Percentiles rank a stretch among this genome's conserved stretches.
These are phyloP conservation scores for Xylaria sp. DNA, from an alignment of 2,329 filamentous ascomycete species.

Conservation along the genomic window DNA sequence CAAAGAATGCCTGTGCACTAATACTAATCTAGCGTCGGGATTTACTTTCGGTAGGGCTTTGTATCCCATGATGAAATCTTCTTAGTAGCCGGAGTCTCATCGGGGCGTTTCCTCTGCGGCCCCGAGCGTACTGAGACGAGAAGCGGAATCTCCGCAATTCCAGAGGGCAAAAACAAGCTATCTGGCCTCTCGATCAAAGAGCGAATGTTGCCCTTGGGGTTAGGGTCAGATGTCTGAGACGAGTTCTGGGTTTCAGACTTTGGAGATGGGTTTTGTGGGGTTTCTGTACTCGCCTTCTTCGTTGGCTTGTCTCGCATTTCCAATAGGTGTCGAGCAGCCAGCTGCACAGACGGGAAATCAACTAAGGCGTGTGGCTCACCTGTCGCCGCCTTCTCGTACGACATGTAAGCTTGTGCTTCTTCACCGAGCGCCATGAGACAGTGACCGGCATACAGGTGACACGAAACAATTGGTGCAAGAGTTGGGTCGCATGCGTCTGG, in stretches of 20 bases:
- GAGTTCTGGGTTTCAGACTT: too few relatives aligned
- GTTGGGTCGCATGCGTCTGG: slow-evolving; percentile 39
- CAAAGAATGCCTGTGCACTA: not conserved
- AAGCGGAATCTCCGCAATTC: not conserved
- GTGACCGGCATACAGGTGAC: slow-evolving; percentile 41
- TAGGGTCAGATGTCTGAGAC: not conserved
- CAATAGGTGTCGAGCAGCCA: not conserved
- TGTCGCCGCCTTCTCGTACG: slow-evolving; percentile 33
- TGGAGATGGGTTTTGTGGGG: too few relatives aligned
- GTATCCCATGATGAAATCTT: not conserved
- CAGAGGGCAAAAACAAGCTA: not conserved
- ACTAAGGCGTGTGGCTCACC: not conserved
- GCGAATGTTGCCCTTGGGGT: not conserved
- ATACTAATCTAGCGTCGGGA: not conserved
- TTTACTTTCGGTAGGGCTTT: not conserved
- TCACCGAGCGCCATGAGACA: slow-evolving; percentile 30
- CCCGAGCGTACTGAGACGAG: not conserved
- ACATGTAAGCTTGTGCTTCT: slow-evolving; percentile 33
- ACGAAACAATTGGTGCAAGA: slow-evolving; percentile 40
- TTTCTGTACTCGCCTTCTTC: not conserved
- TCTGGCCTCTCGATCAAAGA: not conserved
- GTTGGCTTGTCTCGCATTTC: not conserved
- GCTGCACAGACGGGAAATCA: slow-evolving; percentile 29
- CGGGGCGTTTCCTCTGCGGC: not conserved
- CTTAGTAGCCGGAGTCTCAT: not conserved